phyloP scores from a whole-genome alignment of 2,329 filamentous ascomycete species.

The Pseudogymnoascus sp. region DNA sequence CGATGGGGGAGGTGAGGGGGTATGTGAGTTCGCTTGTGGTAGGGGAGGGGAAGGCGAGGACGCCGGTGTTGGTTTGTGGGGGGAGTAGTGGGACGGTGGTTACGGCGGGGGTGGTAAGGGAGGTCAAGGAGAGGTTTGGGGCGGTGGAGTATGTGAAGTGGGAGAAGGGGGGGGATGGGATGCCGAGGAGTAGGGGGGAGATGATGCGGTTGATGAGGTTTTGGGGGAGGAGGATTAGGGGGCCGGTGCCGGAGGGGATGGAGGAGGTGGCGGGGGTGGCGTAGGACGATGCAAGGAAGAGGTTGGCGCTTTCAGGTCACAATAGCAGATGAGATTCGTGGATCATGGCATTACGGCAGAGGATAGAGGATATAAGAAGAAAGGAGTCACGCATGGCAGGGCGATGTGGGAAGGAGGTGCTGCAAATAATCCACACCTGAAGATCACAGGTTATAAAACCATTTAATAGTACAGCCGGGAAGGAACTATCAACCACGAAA shows the following conservation, averaged over 20 bases:
- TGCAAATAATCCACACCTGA: neutral
- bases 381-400: too few species aligned
- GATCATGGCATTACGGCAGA: neutral
- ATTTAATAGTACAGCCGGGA: too few species aligned
- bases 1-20: conserved; percentile 21
- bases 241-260: conserved; percentile 43
- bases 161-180: conserved; percentile 62
- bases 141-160: conserved; percentile 61
- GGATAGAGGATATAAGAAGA: too few species aligned
- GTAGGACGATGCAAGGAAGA: neutral
- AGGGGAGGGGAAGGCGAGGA: conserved; percentile 45
- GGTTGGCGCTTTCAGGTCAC: neutral
- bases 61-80: conserved; percentile 54
- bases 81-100: conserved; percentile 45
- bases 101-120: conserved; percentile 53
- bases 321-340: neutral
- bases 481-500: too few species aligned
- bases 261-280: conserved; percentile 34
- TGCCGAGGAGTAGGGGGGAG: conserved; percentile 78
- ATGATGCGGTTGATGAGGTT: conserved; percentile 87
- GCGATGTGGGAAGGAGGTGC: neutral
- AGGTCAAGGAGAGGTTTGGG: conserved; percentile 56
- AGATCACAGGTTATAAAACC: neutral
- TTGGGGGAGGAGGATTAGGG: conserved; percentile 55
- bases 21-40: conserved; percentile 28